Conservation (phyloP, 257 asterid genomes). For the Asclepias syriaca region DNA sequence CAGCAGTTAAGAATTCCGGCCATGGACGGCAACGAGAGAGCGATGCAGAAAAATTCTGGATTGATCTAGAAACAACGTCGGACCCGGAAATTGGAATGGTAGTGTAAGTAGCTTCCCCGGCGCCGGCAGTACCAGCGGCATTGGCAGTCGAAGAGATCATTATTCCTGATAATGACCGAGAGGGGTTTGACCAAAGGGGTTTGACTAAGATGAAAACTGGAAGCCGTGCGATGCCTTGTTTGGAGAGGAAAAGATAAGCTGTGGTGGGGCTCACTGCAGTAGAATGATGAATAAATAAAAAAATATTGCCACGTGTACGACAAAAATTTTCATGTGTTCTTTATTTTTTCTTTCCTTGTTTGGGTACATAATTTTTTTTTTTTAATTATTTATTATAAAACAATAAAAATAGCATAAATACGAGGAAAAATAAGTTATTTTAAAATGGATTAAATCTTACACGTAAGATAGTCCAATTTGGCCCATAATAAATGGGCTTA, state of each 20-base stretch:
- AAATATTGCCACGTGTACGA: neutral
- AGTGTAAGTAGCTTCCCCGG: constrained; percentile 47
- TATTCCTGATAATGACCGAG: constrained; percentile 10
- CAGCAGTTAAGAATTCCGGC: constrained; percentile 56
- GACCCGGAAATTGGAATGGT: constrained; percentile 63
- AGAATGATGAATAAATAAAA: neutral
- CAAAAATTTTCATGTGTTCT: neutral
- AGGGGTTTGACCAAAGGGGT: neutral
- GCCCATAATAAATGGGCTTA: neutral
- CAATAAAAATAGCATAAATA: too few species aligned
- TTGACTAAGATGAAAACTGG: neutral
- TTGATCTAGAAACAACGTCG: constrained; percentile 55
- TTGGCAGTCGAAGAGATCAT: constrained; percentile 34
- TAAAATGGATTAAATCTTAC: too few species aligned
- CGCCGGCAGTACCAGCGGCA: constrained; percentile 2
- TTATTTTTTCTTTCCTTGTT: neutral
- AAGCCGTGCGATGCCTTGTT: neutral
- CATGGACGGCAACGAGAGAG: constrained; percentile 68
- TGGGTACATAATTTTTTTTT: neutral
- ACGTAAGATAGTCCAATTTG: neutral
- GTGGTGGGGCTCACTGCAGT: neutral
- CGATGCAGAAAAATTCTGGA: constrained; percentile 52
- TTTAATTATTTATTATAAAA: too few species aligned
- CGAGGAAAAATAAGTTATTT: too few species aligned
- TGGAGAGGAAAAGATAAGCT: neutral